A percentile compares a stretch with the other conserved stretches of the same genome.
These are phyloP conservation scores for Linnemannia elongata DNA, from an alignment of 192 early-diverging fungal species.

Conservation along the genomic window DNA sequence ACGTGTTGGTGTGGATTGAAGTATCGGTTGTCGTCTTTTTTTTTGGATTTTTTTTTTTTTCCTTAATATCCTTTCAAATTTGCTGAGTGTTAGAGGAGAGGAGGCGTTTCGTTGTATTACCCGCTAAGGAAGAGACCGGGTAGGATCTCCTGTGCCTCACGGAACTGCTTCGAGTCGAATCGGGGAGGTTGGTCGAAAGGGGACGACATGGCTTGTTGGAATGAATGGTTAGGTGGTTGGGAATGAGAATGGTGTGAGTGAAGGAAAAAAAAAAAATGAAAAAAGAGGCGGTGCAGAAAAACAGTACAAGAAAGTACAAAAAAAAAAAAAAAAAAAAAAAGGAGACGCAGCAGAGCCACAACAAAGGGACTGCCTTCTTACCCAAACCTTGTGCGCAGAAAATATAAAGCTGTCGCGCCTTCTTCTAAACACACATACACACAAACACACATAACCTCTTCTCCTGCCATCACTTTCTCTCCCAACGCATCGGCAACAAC, in stretches of 20 bases:
- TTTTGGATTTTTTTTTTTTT: constrained; percentile 6
- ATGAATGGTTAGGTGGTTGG: neutral
- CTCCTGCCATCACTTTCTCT: no score
- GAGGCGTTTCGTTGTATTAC: constrained; percentile 10
- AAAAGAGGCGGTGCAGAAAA: neutral
- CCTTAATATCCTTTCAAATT: neutral
- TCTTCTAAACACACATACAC: neutral
- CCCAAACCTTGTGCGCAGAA: neutral
- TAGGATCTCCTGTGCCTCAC: constrained; percentile 43
- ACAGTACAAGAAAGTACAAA: no score
- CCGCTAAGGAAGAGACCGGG: constrained; percentile 49
- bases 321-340: neutral
- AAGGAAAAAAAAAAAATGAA: neutral
- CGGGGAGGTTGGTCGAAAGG: constrained; percentile 3
- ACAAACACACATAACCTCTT: neutral
- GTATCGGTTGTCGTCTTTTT: neutral
- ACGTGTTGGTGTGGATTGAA: neutral
- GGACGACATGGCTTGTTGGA: neutral
- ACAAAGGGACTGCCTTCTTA: constrained; percentile 2
- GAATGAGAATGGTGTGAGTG: neutral
- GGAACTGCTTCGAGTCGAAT: constrained; percentile 19
- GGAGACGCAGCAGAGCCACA: neutral
- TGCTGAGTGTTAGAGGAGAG: neutral
- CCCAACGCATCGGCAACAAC: neutral
- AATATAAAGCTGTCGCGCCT: neutral